Evolutionary conservation across 192 early-diverging fungal species (phyloP), one percentile per base, ranked within the genome.

Genomic region (Paraglomus brasilianum): DNA sequence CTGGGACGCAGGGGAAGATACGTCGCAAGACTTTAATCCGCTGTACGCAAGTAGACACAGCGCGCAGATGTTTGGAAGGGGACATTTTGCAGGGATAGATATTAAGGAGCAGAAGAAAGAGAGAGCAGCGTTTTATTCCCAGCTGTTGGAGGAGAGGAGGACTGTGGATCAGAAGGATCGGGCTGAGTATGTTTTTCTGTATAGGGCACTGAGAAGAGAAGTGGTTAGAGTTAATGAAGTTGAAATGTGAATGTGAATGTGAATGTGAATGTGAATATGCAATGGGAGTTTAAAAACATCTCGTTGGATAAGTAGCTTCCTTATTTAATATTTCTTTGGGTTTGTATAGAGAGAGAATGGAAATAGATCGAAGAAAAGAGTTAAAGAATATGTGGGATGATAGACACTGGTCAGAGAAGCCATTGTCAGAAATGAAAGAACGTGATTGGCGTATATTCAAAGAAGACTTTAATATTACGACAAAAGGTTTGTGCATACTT

Each of bases 371-470:
- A 1, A 73, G 75, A 24, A 88, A 84, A 75, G 91, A 92, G 57
- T 79, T 83, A 22, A 90, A 87, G 71, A 76, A 77, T 14, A 87
- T 83, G 41, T 91, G 87, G 82, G 95, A 97, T 65, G 93, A 95
- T 77, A 85, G 95, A 19, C 96, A 98, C 75, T 99, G 97, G 97
- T 80, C 86, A 21, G 92, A 95, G 38, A 99, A 99, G 72, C 85
- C 88, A 11, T 78, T 98, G 70, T 68, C 69, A 8, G 88, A 97
- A 57, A 99, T 99, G 97, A 85, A 80, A 53, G 95, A 98, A 76
- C 84, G 97, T 70, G 97, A 99, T 70, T 99, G 97, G 97, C 91
- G 97, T 77, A 99, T 99, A 61, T 98, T 99, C 79, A 95, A 95
- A 66, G 97, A 99, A 77, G 97, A 99, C 72, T 97, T 91, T 77